Conservation (phyloP, 2,329 filamentous ascomycete species). For the Hypoxylon sp. region DNA sequence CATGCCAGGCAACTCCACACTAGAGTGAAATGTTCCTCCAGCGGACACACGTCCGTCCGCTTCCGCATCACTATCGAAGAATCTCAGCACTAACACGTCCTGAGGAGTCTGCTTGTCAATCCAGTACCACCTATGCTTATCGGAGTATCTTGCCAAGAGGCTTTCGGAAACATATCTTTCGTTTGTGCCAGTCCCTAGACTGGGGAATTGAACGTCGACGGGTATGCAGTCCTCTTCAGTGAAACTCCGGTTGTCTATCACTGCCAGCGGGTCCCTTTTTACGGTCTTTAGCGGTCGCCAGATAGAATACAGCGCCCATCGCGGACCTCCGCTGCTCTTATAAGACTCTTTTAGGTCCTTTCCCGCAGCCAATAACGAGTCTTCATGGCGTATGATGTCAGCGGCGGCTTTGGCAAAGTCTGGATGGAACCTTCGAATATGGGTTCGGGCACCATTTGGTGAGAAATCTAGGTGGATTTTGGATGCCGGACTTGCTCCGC, state of each 20-base stretch:
- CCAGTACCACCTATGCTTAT: conserved; percentile 20
- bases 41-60: conserved; percentile 2
- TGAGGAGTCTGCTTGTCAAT: conserved; percentile 20
- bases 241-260: conserved; percentile 4
- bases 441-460: conserved; percentile 11
- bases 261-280: conserved; percentile 19
- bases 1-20: conserved; percentile 19
- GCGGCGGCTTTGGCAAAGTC: conserved; percentile 6
- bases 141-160: conserved; percentile 7
- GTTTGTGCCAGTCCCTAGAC: not conserved
- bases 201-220: conserved; percentile 3
- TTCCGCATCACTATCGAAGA: conserved; percentile 30
- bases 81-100: conserved; percentile 20
- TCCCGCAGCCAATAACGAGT: conserved; percentile 1
- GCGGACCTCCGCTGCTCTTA: conserved; percentile 12
- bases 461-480: conserved; percentile 25
- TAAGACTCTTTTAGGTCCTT: conserved; percentile 14
- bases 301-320: conserved; percentile 22
- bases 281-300: conserved; percentile 24
- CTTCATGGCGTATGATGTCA: conserved; percentile 26
- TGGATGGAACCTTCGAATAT: conserved; percentile 18
- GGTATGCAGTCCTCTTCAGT: conserved; percentile 10
- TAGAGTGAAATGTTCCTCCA: conserved; percentile 23
- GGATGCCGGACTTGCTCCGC: conserved; percentile 17
- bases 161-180: conserved; percentile 6